phyloP scores from a whole-genome alignment of 768 basidiomycete species.

The Clathrus columnatus region DNA sequence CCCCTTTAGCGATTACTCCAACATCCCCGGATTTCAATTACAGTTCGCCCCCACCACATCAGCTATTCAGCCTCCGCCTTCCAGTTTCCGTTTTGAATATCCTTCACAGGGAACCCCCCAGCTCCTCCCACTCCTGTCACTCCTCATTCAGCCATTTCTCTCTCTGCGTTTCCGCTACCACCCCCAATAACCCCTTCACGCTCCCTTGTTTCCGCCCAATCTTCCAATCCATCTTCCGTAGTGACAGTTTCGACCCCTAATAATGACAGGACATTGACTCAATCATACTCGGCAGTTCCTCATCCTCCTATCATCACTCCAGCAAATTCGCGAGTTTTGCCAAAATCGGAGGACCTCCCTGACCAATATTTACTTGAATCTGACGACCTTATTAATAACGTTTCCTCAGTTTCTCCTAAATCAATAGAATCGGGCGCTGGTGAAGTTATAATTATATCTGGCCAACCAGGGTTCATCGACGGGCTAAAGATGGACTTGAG shows the following conservation, averaged over 20 bases:
- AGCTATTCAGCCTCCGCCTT: neutral
- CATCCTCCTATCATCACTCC: neutral
- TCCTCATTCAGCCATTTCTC: slow-evolving; percentile 8
- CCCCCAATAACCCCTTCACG: neutral
- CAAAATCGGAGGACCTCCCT: neutral
- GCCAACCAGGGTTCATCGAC: neutral
- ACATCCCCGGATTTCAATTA: neutral
- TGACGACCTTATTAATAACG: no score
- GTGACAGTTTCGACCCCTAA: neutral
- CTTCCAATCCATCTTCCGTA: neutral
- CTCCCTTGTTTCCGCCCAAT: neutral
- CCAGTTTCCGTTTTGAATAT: neutral
- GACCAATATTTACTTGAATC: neutral
- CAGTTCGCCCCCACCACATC: neutral
- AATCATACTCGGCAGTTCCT: neutral
- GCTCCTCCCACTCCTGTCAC: slow-evolving; percentile 4
- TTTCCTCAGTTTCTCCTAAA: neutral
- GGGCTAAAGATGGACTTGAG: neutral
- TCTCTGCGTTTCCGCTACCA: slow-evolving; percentile 8
- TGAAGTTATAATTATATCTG: neutral
- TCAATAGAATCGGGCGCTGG: neutral
- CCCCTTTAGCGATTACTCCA: neutral
- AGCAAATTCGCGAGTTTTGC: neutral
- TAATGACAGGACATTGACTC: neutral
- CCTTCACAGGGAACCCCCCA: neutral